Percentiles rank a stretch among this genome's conserved stretches.
phyloP scores from a whole-genome alignment of 805 yeast genomes.

The Saccharomycopsis sp. region DNA sequence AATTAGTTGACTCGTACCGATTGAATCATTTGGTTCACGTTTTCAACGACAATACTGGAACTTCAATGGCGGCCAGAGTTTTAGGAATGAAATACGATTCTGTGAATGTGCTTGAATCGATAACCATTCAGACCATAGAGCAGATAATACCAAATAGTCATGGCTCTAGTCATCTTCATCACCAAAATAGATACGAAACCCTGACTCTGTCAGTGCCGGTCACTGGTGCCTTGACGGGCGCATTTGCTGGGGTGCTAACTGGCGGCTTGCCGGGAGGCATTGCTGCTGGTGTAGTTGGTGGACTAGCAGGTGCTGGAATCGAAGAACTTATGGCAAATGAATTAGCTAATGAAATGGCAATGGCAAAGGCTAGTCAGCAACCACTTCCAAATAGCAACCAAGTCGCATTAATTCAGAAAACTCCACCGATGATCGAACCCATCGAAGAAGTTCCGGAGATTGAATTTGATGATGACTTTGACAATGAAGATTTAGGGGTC shows the following conservation, averaged over 20 bases:
- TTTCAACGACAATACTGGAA: neutral
- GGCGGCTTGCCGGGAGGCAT: neutral
- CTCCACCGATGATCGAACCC: no score
- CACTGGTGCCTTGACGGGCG: neutral
- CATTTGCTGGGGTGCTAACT: neutral
- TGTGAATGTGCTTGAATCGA: neutral
- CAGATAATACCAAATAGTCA: neutral
- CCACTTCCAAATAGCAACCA: no score
- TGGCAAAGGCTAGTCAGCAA: neutral
- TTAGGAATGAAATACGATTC: neutral
- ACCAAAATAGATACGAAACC: no score
- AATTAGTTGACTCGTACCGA: neutral
- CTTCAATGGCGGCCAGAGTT: neutral
- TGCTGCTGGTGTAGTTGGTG: neutral
- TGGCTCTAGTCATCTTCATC: no score
- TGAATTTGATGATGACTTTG: slow-evolving; percentile 7
- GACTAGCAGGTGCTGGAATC: neutral
- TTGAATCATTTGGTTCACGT: neutral
- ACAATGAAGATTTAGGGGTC: neutral
- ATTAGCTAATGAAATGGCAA: neutral
- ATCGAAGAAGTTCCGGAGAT: neutral
- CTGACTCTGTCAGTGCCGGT: no score
- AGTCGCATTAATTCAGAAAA: no score
- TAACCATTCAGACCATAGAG: neutral
- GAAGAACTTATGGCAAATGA: no score